Evolutionary conservation across 1,139 yeast genomes (phyloP), one percentile per base, ranked within the genome.

Genomic region (Yamadazyma sp.): DNA sequence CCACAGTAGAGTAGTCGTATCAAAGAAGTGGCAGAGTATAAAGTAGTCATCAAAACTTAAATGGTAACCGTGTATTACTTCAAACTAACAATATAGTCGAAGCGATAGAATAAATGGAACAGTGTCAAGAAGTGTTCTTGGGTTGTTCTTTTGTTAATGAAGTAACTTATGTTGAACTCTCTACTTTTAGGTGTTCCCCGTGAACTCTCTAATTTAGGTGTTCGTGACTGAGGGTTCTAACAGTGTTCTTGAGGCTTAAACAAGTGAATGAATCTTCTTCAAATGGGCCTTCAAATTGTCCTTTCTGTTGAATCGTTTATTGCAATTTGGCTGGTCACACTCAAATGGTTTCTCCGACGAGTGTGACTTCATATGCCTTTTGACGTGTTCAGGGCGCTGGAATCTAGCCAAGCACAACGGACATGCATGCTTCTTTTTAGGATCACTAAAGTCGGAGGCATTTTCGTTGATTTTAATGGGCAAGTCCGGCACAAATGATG

Each of bases 331-430:
- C 56, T 78, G 70, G 39, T 80, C 79, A 62, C 97, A 90, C 40
- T 71, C 77, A 57, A 76, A 89, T 4, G 96, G 97, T 56, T 86
- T 85, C 50, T 87, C 96, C 23, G 87, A 80, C 3, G 94, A 82
- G 61, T 90, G 97, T 22, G 88, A 80, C 52, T 94, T 75, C 78
- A 85, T 71, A 58, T 90, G 97, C 54, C 97, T 74, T 57, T 88
- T 86, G 39, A 90, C 87, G 66, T 92, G 96, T 54, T 92, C 96
- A 25, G 94, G 90, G 44, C 97, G 73, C 57, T 87, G 90, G 70
- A 90, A 90, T 37, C 78, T 62, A 35, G 83, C 76, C 38, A 76
- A 78, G 52, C 95, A 82, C 44, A 88, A 69, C n/a, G 86, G 83
- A 66, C 97, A 89, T 48, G 74, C 74, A 61, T 86, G 90, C 36